A percentile compares a stretch with the other conserved stretches of the same genome.
Evolutionary conservation across 2,329 filamentous ascomycete genomes (phyloP).

Genomic region (Scedosporium apiospermum): DNA sequence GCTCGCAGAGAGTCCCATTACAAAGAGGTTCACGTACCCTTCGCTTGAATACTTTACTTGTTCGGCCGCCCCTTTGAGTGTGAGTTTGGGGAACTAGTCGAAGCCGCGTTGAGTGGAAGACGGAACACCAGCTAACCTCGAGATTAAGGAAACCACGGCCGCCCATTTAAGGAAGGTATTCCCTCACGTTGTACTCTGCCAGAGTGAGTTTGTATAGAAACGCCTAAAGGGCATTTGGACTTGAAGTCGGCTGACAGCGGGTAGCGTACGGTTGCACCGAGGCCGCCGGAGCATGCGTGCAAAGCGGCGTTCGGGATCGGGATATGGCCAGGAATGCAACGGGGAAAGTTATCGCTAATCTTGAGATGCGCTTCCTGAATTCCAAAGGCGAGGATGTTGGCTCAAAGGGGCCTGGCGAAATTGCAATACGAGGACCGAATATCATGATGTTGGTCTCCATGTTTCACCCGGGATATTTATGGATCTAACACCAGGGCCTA

Average conservation of each 20-base stretch:
- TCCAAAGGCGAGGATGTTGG: background rate
- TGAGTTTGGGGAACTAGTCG: background rate
- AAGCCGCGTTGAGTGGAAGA: no score
- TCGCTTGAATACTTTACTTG: background rate
- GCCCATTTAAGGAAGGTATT: background rate
- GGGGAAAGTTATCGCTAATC: background rate
- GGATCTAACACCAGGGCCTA: no score
- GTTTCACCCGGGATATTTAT: no score
- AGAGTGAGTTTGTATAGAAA: background rate
- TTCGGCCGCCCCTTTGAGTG: background rate
- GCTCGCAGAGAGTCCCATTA: conserved; percentile 1
- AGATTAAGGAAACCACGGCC: no score
- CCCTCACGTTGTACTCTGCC: background rate
- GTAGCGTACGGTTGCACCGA: background rate
- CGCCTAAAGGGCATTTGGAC: no score
- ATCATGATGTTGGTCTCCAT: background rate
- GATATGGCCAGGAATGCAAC: background rate
- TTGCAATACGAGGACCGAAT: background rate
- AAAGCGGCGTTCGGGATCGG: background rate
- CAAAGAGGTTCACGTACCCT: background rate
- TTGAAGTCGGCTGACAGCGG: background rate
- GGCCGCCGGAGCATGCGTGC: background rate
- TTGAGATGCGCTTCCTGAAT: background rate
- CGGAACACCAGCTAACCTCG: no score
- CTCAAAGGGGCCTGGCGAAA: background rate